Evolutionary conservation across 75 land plant species (phyloP).

Genomic region (Sequoiadendron giganteum): DNA sequence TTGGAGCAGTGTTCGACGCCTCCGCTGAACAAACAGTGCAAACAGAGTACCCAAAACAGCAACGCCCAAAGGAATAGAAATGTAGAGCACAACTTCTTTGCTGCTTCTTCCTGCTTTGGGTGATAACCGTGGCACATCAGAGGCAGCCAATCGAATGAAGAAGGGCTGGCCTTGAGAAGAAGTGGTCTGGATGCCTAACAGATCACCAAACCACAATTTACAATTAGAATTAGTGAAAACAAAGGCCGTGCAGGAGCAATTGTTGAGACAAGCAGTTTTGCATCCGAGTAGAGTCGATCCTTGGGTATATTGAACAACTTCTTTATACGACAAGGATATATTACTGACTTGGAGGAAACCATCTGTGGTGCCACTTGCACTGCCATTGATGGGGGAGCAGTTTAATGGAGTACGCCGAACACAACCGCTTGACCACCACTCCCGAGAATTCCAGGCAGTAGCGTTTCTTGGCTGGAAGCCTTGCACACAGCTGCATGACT

Average conservation of each 20-base stretch:
- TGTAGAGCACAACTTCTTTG: not conserved
- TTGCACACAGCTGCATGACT: conserved; percentile 23
- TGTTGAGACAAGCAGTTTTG: conserved; percentile 14
- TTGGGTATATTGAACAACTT: not conserved
- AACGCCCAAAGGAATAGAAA: too few relatives aligned
- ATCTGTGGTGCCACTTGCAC: not conserved
- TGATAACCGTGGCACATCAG: not conserved
- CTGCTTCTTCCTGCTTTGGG: not conserved
- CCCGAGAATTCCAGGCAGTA: conserved; percentile 7
- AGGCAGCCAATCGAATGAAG: not conserved
- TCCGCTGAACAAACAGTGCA: not conserved
- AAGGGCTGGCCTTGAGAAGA: too few relatives aligned
- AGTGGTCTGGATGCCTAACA: not conserved
- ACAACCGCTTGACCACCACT: conserved; percentile 24
- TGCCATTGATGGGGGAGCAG: not conserved
- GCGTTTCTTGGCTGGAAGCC: conserved; percentile 27
- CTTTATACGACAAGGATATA: not conserved
- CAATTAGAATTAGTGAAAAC: conserved; percentile 3
- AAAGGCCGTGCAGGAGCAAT: conserved; percentile 27
- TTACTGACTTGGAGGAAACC: not conserved
- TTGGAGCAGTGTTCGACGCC: not conserved
- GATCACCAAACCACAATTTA: conserved; percentile 4
- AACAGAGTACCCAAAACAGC: too few relatives aligned
- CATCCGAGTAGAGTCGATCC: not conserved
- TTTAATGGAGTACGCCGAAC: conserved; percentile 5